phyloP scores from a whole-genome alignment of 257 asterid species.

The Ehretia macrophylla region DNA sequence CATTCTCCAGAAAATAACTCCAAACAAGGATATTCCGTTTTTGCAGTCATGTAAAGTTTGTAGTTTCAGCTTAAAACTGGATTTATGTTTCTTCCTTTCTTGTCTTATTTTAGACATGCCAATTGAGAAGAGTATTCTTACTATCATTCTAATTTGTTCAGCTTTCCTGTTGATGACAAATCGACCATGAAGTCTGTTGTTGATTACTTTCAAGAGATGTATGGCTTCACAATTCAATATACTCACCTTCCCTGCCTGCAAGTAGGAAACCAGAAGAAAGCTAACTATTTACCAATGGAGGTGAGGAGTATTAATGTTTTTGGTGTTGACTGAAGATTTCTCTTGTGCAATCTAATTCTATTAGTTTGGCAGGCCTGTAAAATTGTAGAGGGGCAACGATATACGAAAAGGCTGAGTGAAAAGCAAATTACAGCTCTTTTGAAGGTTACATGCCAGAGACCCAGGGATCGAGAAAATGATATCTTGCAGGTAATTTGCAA shows the following conservation, averaged over 20 bases:
- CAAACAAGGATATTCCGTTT: too few species aligned
- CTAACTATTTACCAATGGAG: conserved; percentile 99
- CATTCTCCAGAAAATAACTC: too few species aligned
- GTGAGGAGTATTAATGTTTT: conserved; percentile 23
- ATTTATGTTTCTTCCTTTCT: not conserved
- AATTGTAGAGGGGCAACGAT: conserved; percentile 96
- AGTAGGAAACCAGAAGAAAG: conserved; percentile 99
- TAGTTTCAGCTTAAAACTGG: not conserved
- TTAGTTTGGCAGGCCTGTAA: conserved; percentile 71
- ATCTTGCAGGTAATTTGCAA: conserved; percentile 63
- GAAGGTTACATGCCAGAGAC: conserved; percentile 96
- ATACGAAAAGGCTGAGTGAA: conserved; percentile 94
- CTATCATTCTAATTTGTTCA: conserved; percentile 18
- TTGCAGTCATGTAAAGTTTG: not conserved
- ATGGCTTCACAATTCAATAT: conserved; percentile 83
- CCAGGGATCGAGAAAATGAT: conserved; percentile 90
- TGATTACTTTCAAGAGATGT: conserved; percentile 94
- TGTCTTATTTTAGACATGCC: not conserved
- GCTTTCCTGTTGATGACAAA: conserved; percentile 94
- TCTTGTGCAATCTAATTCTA: conserved; percentile 11
- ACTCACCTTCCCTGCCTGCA: conserved; percentile 98
- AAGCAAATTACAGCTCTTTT: conserved; percentile 91
- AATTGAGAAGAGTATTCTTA: not conserved
- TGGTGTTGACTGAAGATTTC: conserved; percentile 1
- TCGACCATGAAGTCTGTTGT: conserved; percentile 90